These are phyloP conservation scores for Solanum rostratum DNA, from an alignment of 257 asterid species.

Conservation along the genomic window DNA sequence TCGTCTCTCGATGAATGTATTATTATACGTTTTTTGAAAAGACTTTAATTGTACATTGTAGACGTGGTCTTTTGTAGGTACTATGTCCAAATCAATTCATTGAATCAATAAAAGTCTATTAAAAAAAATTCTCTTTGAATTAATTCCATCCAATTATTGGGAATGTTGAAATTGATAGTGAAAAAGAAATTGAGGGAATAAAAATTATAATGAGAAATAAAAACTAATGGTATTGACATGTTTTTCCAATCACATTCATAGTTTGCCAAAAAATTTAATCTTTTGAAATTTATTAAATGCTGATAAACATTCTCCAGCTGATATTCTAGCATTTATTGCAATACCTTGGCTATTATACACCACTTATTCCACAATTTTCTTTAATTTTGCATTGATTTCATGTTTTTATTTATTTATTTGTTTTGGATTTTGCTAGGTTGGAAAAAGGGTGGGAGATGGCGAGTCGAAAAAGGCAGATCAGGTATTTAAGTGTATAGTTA, in stretches of 20 bases:
- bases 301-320: slow-evolving; percentile 8
- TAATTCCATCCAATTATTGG: slow-evolving; percentile 5
- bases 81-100: slow-evolving; percentile 11
- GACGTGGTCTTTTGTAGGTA: neutral
- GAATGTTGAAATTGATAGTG: neutral
- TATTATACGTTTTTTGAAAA: neutral
- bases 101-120: slow-evolving; percentile 8
- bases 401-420: neutral
- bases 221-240: slow-evolving; percentile 36
- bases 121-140: neutral
- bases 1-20: neutral
- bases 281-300: neutral
- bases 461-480: neutral
- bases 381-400: neutral
- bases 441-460: neutral
- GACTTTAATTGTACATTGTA: neutral
- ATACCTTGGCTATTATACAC: neutral
- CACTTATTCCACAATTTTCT: neutral
- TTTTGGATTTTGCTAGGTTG: neutral
- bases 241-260: slow-evolving; percentile 38
- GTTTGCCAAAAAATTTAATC: slow-evolving; percentile 15
- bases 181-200: neutral
- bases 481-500: neutral
- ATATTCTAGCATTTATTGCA: slow-evolving; percentile 5
- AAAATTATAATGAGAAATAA: slow-evolving; percentile 11